These are phyloP conservation scores for Clarkia xantiana DNA, from an alignment of 345 rosid genomes.

Conservation along the genomic window DNA sequence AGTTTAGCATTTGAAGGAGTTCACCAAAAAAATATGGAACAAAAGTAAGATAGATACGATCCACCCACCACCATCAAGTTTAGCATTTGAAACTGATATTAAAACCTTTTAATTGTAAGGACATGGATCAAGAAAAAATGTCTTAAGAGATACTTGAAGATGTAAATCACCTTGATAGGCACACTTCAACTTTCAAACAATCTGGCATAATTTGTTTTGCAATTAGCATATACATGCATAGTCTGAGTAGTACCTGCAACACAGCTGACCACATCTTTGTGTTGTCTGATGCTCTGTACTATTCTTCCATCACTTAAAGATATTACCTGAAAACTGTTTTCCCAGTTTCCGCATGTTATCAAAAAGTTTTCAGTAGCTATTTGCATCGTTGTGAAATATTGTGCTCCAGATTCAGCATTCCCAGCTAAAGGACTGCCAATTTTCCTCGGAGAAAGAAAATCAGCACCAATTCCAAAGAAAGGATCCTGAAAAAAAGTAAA, in stretches of 20 bases:
- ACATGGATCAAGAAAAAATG: too few species aligned
- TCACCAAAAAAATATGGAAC: too few species aligned
- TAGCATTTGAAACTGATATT: too few species aligned
- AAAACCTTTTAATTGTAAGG: too few species aligned
- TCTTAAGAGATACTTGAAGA: too few species aligned
- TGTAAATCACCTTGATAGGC: too few species aligned
- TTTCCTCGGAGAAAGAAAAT: slow-evolving; percentile 73
- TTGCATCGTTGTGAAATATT: slow-evolving; percentile 66
- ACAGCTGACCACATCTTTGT: slow-evolving; percentile 93
- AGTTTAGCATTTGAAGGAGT: too few species aligned
- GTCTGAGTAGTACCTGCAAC: slow-evolving; percentile 60
- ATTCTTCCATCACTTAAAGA: slow-evolving; percentile 81
- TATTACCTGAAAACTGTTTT: slow-evolving; percentile 82
- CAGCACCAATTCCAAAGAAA: slow-evolving; percentile 85
- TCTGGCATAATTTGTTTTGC: too few species aligned
- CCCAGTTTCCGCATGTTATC: slow-evolving; percentile 96
- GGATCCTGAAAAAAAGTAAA: slow-evolving; percentile 57
- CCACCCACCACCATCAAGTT: too few species aligned
- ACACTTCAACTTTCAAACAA: too few species aligned
- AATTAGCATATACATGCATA: too few species aligned
- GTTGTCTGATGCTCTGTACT: slow-evolving; percentile 92
- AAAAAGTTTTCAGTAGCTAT: slow-evolving; percentile 62
- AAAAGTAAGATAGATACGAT: too few species aligned
- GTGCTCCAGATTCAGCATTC: slow-evolving; percentile 68
- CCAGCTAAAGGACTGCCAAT: slow-evolving; percentile 80